Evolutionary conservation across 2,329 filamentous ascomycete genomes (phyloP).

Genomic region (Neonectria magnoliae): DNA sequence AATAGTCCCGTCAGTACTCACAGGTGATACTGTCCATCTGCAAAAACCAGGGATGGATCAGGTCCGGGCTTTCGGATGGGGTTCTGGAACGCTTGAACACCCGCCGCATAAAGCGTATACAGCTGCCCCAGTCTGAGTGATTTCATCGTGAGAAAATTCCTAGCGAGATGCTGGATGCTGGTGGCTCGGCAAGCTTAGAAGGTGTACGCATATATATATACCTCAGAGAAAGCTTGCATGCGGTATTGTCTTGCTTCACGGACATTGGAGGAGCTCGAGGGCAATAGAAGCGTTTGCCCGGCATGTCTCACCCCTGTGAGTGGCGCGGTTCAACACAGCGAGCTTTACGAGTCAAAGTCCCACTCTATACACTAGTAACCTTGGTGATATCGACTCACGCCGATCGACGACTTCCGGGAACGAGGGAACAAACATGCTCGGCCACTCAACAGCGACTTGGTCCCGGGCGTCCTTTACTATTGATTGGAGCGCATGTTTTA

Average conservation of each 20-base stretch:
- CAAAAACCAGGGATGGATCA: conserved; percentile 15
- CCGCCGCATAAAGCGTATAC: background rate
- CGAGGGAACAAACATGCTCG: background rate
- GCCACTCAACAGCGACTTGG: background rate
- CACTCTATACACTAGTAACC: background rate
- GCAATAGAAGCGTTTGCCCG: background rate
- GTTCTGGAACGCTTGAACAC: conserved; percentile 9
- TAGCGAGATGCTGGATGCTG: background rate
- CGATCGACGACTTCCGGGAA: background rate
- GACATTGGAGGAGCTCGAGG: background rate
- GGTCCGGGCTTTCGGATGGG: conserved; percentile 17
- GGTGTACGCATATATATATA: background rate
- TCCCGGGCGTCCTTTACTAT: background rate
- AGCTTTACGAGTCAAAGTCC: background rate
- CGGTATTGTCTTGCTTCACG: background rate
- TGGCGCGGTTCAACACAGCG: background rate
- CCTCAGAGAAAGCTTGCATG: background rate
- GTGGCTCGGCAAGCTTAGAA: background rate
- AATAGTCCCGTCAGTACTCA: background rate
- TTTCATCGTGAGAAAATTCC: background rate
- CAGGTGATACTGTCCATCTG: conserved; percentile 20
- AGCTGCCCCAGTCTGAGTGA: background rate
- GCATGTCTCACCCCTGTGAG: background rate
- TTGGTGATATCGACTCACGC: background rate
- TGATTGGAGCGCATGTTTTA: background rate